Base-by-base conservation (phyloP, 805 yeast genomes). In the Kazachstania taianensis region DNA sequence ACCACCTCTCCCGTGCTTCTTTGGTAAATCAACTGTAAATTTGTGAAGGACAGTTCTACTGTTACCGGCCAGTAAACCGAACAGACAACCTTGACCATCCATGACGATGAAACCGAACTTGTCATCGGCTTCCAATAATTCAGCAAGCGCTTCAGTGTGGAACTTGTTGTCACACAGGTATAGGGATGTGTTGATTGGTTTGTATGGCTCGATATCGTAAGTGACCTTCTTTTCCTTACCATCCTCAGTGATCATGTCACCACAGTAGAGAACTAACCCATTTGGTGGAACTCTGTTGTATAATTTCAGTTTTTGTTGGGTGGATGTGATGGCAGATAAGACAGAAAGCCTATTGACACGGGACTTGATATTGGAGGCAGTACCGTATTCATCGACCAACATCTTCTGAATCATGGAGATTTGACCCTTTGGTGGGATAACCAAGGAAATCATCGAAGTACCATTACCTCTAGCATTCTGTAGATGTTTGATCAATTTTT, bases 1-100 rank as follows among this genome's bases (percentile, higher is more conserved):
- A 81, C 98, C 98, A 82, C 98, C 98, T 74, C 98, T 82, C 56
- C 98, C 98, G 72, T 92, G 98, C 84, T 92, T 92, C 71, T 92
- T 92, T 53, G 99, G 99, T 53, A 92, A 71, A 63, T 92, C 99
- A 38, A 92, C 99, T 2, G 86, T 81, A 66, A 92, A 92, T 65
- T 92, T 92, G 65, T 89, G 95, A 56, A 92, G 70, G 30, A 92
- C 84, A 44, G 92, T 96, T 70, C 98, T 81, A 32, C 95, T 87
- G 67, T 92, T 92, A 61, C 99, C 99, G 30, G 94, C 78, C 38
- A 92, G 76, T 14, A 94, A 73, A 65, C 99, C 99, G 51, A 92
- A 92, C 48, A 92, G 69, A 3, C 96, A 84, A 41, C 98, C 98
- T 62, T 87, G 86, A 84, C 99, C 99, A 66, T 92, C 99, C 98